Base-by-base conservation (phyloP, 345 rosid species). In the Brassica incana region DNA sequence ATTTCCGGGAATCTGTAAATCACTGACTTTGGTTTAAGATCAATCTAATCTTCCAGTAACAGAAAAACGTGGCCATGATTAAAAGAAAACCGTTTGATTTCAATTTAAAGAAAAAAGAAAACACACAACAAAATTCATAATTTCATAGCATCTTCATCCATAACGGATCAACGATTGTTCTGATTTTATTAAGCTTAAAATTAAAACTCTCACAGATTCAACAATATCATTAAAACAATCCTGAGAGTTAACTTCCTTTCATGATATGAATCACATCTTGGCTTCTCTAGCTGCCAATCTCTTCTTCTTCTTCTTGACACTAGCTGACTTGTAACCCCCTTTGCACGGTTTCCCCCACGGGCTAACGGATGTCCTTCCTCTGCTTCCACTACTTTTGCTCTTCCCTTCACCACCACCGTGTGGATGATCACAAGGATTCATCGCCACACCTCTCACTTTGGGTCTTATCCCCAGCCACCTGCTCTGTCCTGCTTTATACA, bases 271-370 rank as follows among this genome's bases (percentile, higher is more conserved):
- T 80, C 68, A 75, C 72, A 75, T 80, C 40, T 58, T 80, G 4
- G 79, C 76, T 62, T 74, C 83, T 70, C 54, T 60, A 14, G 66
- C 83, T 2, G 83, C 83, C 65, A 81, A 66, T 40, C 83, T 78
- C 79, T 87, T 85, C 82, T 84, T 89, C 83, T 81, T 83, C 67
- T 85, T 81, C 88, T 88, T 90, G 48, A 74, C 85, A 33, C 85
- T 78, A 75, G 89, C 91, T 0, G 91, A 84, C 75, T 89, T 89
- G 76, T 91, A 91, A 54, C 98, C 95, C 1, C 88, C 84, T 78
- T 94, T 94, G 38, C 88, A 83, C 4, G 98, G 98, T 83, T 94
- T 94, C 30, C 98, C 98, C 97, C 97, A 94, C 2, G 98, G 97
- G 0, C 90, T 89, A 20, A 71, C 86, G 0, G 98, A 94, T 61